Evolutionary conservation across 2,329 filamentous ascomycete species (phyloP).

Genomic region (Pestalotiopsis sp.): DNA sequence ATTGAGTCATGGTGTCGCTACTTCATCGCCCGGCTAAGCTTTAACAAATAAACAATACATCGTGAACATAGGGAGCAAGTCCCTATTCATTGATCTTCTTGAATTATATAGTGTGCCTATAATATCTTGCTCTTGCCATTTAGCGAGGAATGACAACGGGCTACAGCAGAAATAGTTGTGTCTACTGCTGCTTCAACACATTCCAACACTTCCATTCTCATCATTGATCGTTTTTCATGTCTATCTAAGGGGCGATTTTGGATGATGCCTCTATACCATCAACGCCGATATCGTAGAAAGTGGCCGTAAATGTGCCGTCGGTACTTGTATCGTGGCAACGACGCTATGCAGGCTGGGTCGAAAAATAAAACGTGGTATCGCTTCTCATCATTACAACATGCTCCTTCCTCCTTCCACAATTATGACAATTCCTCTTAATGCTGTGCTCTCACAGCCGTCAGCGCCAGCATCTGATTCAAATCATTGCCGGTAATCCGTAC

Average conservation of each 20-base stretch:
- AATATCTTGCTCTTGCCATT: slow-evolving; percentile 16
- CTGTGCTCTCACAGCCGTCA: not conserved
- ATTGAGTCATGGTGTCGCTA: too few species aligned
- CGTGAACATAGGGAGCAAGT: not conserved
- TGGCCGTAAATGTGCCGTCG: slow-evolving; percentile 4
- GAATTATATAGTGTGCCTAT: slow-evolving; percentile 28
- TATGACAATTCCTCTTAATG: not conserved
- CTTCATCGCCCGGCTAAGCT: too few species aligned
- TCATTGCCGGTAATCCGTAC: not conserved
- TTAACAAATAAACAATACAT: not conserved
- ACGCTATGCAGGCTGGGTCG: not conserved
- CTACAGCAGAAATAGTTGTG: slow-evolving; percentile 2
- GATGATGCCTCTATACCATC: not conserved
- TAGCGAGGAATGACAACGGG: not conserved
- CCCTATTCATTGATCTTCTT: not conserved
- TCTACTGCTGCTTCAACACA: not conserved
- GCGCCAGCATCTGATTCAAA: not conserved
- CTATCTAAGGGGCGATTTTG: not conserved
- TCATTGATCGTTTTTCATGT: slow-evolving; percentile 5
- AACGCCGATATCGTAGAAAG: slow-evolving; percentile 7
- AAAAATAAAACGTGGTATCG: not conserved
- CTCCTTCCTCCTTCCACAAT: not conserved
- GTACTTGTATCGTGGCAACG: slow-evolving; percentile 7
- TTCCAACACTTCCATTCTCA: not conserved
- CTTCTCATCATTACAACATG: not conserved